Evolutionary conservation across 1,139 yeast genomes (phyloP).

Genomic region (Geotrichum phurueaensis): DNA sequence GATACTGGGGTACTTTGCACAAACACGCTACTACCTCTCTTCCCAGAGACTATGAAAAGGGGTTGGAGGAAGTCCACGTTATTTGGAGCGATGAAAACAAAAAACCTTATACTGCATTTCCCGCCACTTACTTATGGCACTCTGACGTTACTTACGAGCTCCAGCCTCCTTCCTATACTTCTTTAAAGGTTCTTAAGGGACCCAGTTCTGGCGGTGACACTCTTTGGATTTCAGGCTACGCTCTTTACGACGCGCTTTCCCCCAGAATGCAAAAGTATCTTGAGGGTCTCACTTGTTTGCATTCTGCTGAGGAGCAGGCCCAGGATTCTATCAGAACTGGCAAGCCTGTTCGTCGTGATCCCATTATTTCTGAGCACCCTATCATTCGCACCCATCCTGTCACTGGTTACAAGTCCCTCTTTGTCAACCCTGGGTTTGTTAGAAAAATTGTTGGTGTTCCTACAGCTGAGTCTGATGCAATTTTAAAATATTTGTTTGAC

Average conservation of each 20-base stretch:
- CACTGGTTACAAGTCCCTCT: conserved; percentile 54
- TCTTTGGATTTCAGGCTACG: conserved; percentile 57
- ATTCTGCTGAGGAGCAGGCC: conserved; percentile 66
- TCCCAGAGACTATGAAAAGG: conserved; percentile 40
- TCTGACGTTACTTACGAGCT: conserved; percentile 65
- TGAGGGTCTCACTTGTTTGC: conserved; percentile 54
- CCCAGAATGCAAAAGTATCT: conserved; percentile 54
- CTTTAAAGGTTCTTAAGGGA: conserved; percentile 54
- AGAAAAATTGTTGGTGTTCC: conserved; percentile 62
- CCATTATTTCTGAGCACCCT: conserved; percentile 58
- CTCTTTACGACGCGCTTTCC: conserved; percentile 63
- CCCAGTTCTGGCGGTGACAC: conserved; percentile 72
- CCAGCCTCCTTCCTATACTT: conserved; percentile 65
- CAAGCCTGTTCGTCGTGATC: conserved; percentile 57
- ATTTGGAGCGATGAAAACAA: conserved; percentile 23
- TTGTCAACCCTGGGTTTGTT: conserved; percentile 55
- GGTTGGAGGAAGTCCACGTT: background rate
- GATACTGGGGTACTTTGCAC: conserved; percentile 64
- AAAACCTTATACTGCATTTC: conserved; percentile 28
- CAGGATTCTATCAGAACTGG: conserved; percentile 48
- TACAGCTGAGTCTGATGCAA: conserved; percentile 53
- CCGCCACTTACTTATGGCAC: conserved; percentile 45
- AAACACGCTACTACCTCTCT: conserved; percentile 70
- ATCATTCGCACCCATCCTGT: conserved; percentile 66
- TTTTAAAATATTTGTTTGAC: conserved; percentile 48